These are phyloP conservation scores for Abrus pulchellus DNA, from an alignment of 306 rosid genomes.

Conservation along the genomic window DNA sequence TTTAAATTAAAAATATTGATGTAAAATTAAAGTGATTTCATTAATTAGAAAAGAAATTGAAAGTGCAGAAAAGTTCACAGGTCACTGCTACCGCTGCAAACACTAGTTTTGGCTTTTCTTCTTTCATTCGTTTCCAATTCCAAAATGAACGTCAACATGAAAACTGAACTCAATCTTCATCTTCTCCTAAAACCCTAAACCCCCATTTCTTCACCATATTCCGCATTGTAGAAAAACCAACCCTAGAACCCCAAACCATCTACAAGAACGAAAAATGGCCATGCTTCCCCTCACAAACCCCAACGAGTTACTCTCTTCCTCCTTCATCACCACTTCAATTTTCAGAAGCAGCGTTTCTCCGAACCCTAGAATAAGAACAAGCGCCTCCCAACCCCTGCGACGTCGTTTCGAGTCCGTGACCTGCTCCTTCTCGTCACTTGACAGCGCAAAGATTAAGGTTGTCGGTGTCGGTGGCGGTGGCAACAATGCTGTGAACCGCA, in stretches of 20 bases:
- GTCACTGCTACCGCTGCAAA: not conserved
- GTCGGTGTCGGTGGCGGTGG: slow-evolving; percentile 98
- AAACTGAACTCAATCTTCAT: not conserved
- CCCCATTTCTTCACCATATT: not conserved
- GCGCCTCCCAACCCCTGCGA: slow-evolving; percentile 34
- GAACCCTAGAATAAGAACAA: slow-evolving; percentile 45
- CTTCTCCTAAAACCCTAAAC: slow-evolving; percentile 50
- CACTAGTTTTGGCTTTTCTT: not conserved
- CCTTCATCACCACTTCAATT: slow-evolving; percentile 50
- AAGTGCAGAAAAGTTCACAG: not conserved
- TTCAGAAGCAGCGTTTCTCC: slow-evolving; percentile 45
- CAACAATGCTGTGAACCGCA: slow-evolving; percentile 94
- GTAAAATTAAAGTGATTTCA: too few species aligned
- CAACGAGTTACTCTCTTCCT: slow-evolving; percentile 59
- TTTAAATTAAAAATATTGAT: too few species aligned
- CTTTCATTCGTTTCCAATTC: not conserved
- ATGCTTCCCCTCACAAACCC: slow-evolving; percentile 59
- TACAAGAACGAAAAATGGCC: slow-evolving; percentile 50
- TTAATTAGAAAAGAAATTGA: not conserved
- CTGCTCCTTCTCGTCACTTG: slow-evolving; percentile 69
- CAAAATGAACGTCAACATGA: not conserved
- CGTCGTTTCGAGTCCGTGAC: slow-evolving; percentile 49
- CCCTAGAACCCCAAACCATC: not conserved
- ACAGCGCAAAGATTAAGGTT: slow-evolving; percentile 90
- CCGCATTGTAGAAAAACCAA: not conserved